These are phyloP conservation scores for Avicennia marina DNA, from an alignment of 257 asterid genomes.

Conservation along the genomic window DNA sequence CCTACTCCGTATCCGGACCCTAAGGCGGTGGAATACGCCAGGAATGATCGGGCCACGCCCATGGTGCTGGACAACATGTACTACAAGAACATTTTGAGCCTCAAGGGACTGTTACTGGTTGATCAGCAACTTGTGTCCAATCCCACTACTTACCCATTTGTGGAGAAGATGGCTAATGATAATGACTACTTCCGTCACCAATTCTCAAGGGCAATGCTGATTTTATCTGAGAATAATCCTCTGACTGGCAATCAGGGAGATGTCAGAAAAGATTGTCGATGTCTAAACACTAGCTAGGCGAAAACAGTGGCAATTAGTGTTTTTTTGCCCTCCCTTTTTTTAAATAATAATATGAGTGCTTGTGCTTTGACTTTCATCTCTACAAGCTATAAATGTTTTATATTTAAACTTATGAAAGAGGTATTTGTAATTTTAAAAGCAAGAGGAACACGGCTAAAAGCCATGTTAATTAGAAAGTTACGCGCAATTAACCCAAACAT, in stretches of 20 bases:
- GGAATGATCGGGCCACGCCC: constrained; percentile 56
- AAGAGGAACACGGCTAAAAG: too few species aligned
- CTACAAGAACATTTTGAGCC: constrained; percentile 50
- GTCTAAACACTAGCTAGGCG: constrained; percentile 33
- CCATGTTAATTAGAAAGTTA: too few species aligned
- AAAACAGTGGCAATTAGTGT: too few species aligned
- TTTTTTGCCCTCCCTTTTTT: too few species aligned
- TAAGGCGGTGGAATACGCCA: constrained; percentile 44
- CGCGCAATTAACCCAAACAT: too few species aligned
- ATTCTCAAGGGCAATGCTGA: constrained; percentile 49
- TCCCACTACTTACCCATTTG: constrained; percentile 55
- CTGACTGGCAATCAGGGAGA: constrained; percentile 53
- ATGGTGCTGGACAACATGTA: constrained; percentile 68
- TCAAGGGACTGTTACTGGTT: constrained; percentile 46
- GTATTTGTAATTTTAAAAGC: too few species aligned
- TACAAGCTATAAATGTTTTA: too few species aligned
- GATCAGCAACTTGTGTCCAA: constrained; percentile 62
- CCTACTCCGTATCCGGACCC: constrained; percentile 52
- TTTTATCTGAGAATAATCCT: constrained; percentile 72
- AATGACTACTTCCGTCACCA: constrained; percentile 64
- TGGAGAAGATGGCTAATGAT: constrained; percentile 66
- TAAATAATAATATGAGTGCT: too few species aligned
- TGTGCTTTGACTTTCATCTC: too few species aligned
- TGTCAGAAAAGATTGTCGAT: constrained; percentile 59
- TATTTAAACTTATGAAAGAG: too few species aligned